phyloP scores from a whole-genome alignment of 108 stramenopile genomes.

The Aurantiochytrium sp. region DNA sequence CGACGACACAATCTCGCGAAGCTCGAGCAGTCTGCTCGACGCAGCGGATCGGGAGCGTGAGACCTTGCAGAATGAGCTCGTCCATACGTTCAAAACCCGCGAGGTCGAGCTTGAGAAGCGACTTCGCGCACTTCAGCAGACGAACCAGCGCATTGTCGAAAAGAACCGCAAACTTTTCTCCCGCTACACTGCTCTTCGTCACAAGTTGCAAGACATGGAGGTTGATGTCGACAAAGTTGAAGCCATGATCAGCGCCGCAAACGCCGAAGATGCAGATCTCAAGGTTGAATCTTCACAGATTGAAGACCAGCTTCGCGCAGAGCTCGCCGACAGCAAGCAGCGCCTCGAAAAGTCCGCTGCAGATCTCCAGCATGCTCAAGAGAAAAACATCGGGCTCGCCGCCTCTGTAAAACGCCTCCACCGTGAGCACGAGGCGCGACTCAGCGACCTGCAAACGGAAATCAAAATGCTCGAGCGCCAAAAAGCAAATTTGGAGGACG shows the following conservation, averaged over 20 bases:
- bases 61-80: background rate
- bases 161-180: background rate
- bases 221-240: background rate
- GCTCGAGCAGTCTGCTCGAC: background rate
- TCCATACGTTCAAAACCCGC: background rate
- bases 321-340: background rate
- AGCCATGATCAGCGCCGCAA: background rate
- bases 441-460: background rate
- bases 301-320: background rate
- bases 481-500: background rate
- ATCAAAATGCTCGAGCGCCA: conserved; percentile 3
- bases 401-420: background rate
- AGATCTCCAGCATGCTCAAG: background rate
- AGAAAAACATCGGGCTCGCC: background rate
- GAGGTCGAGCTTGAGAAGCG: background rate
- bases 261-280: background rate
- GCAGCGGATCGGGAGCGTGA: background rate
- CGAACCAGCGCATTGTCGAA: background rate
- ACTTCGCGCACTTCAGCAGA: background rate
- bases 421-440: background rate
- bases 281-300: background rate
- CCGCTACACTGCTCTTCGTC: background rate
- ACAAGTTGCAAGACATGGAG: background rate
- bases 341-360: background rate
- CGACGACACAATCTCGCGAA: background rate